Evolutionary conservation across 2,329 filamentous ascomycete species (phyloP).

Genomic region (Exophiala lecanii-corni): DNA sequence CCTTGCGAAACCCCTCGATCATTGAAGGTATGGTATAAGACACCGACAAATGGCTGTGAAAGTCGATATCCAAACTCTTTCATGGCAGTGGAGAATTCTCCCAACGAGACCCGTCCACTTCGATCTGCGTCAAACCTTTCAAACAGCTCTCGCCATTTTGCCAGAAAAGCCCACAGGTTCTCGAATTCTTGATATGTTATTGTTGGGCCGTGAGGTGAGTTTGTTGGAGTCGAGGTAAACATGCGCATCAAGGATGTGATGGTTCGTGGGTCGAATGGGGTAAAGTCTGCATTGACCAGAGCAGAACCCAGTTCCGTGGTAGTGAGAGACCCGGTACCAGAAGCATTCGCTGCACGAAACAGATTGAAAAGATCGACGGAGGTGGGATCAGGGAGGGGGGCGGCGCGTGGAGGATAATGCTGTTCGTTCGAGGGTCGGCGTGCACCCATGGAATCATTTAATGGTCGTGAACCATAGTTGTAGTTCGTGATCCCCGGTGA

Average conservation of each 20-base stretch:
- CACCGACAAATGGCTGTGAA: constrained; percentile 73
- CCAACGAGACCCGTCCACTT: constrained; percentile 77
- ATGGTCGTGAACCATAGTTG: constrained; percentile 44
- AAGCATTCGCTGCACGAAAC: constrained; percentile 81
- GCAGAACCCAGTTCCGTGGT: constrained; percentile 83
- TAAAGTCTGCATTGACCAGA: constrained; percentile 94
- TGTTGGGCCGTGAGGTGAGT: constrained; percentile 53
- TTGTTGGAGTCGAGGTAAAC: constrained; percentile 52
- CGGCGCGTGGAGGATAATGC: constrained; percentile 16
- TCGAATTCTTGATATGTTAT: constrained; percentile 97
- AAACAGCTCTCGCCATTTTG: constrained; percentile 89
- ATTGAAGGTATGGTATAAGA: constrained; percentile 86
- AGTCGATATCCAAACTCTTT: constrained; percentile 91
- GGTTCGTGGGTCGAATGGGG: constrained; percentile 86
- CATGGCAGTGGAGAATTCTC: constrained; percentile 85
- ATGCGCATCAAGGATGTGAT: constrained; percentile 99
- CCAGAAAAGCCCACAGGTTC: constrained; percentile 91
- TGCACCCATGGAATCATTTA: constrained; percentile 4
- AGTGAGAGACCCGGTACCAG: constrained; percentile 73
- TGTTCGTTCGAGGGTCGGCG: constrained; percentile 43
- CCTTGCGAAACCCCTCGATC: constrained; percentile 38
- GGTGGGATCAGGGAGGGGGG: constrained; percentile 44
- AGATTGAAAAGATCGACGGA: constrained; percentile 67
- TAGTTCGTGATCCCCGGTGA: constrained; percentile 44
- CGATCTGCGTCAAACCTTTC: constrained; percentile 89